A percentile compares a stretch with the other conserved stretches of the same genome.
Conservation (phyloP, 805 yeast species). For the Teunomyces pallodes region DNA sequence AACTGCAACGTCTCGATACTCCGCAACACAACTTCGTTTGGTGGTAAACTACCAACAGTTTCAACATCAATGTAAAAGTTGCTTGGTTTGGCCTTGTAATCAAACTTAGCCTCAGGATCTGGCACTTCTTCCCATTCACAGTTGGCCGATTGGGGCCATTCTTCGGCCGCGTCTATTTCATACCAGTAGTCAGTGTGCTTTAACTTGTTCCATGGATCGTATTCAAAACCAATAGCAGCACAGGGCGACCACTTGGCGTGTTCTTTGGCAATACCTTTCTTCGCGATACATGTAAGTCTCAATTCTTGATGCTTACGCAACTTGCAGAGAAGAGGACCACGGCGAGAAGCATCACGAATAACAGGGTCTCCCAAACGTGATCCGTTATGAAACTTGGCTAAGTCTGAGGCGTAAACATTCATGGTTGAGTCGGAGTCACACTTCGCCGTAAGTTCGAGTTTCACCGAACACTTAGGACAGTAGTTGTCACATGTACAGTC, state of each 20-base stretch:
- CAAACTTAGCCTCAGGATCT: constrained; percentile 79
- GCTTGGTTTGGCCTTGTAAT: constrained; percentile 76
- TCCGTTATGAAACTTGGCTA: constrained; percentile 46
- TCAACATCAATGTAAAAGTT: constrained; percentile 88
- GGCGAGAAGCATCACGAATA: constrained; percentile 67
- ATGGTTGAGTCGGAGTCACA: constrained; percentile 86
- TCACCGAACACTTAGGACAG: constrained; percentile 93
- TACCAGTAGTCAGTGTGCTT: constrained; percentile 97
- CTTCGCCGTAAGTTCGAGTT: constrained; percentile 78
- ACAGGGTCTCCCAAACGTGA: constrained; percentile 76
- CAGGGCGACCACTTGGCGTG: constrained; percentile 99
- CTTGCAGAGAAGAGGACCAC: constrained; percentile 90
- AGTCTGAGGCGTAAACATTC: constrained; percentile 85
- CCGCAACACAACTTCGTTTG: constrained; percentile 83
- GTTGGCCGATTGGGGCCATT: constrained; percentile 91
- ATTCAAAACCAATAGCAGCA: constrained; percentile 92
- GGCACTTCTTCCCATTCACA: constrained; percentile 97
- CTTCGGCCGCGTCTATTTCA: constrained; percentile 81
- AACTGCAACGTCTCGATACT: constrained; percentile 83
- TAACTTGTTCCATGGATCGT: constrained; percentile 98
- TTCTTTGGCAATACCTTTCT: constrained; percentile 95
- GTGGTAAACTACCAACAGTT: constrained; percentile 84
- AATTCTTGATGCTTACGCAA: constrained; percentile 90
- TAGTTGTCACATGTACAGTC: constrained; percentile 98
- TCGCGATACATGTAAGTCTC: constrained; percentile 87